phyloP scores from a whole-genome alignment of 2,329 filamentous ascomycete species.

The Cercospora brassicicola region DNA sequence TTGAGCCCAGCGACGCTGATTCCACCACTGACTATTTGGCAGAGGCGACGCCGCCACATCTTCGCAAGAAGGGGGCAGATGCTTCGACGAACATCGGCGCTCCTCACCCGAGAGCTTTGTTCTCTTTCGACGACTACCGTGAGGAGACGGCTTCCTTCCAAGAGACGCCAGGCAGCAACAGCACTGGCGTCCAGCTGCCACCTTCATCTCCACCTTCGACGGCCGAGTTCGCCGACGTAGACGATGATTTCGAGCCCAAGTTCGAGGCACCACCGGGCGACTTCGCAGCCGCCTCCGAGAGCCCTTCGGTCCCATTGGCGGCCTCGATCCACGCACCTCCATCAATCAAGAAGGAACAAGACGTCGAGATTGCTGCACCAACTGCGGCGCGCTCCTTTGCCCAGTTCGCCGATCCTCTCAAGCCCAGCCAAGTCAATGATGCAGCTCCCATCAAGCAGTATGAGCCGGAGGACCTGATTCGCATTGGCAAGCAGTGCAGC shows the following conservation, averaged over 20 bases:
- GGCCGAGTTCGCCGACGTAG: neutral
- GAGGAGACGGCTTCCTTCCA: neutral
- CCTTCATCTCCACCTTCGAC: neutral
- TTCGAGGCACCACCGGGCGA: neutral
- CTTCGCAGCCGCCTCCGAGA: neutral
- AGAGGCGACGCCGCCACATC: conserved; percentile 5
- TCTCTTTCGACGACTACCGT: neutral
- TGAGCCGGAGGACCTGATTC: neutral
- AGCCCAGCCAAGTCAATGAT: neutral
- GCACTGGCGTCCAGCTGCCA: neutral
- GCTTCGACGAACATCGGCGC: neutral
- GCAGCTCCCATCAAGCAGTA: conserved; percentile 2
- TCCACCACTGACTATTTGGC: neutral
- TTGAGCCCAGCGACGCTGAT: neutral
- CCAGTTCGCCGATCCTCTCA: neutral
- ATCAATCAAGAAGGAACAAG: neutral
- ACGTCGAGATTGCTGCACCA: neutral
- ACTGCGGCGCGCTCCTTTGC: neutral
- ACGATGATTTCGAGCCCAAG: neutral
- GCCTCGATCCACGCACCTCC: neutral
- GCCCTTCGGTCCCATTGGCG: neutral
- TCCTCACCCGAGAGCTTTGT: neutral
- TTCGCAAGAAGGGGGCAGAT: conserved; percentile 1
- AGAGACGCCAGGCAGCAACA: neutral
- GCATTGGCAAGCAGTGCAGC: conserved; percentile 26